Percentiles rank a stretch among this genome's conserved stretches.
Evolutionary conservation across 2,329 filamentous ascomycete species (phyloP).

Genomic region (Paradendryphiella salina): DNA sequence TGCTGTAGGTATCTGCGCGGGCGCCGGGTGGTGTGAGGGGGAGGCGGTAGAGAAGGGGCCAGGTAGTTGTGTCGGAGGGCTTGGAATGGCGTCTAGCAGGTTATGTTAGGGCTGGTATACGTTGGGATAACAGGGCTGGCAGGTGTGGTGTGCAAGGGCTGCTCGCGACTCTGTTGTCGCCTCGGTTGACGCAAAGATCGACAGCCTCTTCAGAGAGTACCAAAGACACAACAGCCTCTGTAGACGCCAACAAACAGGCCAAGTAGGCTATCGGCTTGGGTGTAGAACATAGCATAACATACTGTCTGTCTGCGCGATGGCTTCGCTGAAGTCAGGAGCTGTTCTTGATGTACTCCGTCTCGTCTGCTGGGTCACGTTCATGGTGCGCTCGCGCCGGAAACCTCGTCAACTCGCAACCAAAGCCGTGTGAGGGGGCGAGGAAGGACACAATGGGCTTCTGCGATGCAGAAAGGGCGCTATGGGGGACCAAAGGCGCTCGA

Average conservation of each 20-base stretch:
- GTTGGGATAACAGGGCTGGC: neutral
- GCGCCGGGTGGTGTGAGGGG: constrained; percentile 48
- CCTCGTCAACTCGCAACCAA: constrained; percentile 34
- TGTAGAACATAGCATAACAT: constrained; percentile 15
- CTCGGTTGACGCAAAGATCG: constrained; percentile 27
- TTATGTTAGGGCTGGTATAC: constrained; percentile 7
- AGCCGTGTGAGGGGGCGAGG: constrained; percentile 13
- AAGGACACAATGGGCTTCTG: constrained; percentile 12
- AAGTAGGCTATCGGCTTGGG: neutral
- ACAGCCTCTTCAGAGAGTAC: constrained; percentile 5
- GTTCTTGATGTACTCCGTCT: constrained; percentile 45
- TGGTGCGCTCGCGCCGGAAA: constrained; percentile 44
- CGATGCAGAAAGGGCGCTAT: constrained; percentile 22
- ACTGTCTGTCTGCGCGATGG: constrained; percentile 27
- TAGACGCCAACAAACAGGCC: neutral
- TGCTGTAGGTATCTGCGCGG: constrained; percentile 20
- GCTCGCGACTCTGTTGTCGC: constrained; percentile 19
- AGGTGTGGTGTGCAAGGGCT: constrained; percentile 6
- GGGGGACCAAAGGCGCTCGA: constrained; percentile 18
- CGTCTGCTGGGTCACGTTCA: constrained; percentile 46
- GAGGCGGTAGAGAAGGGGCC: constrained; percentile 47
- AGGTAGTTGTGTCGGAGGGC: constrained; percentile 16
- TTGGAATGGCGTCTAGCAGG: constrained; percentile 20
- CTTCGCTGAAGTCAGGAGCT: constrained; percentile 30
- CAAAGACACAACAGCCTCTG: neutral